Percentiles rank a stretch among this genome's conserved stretches.
phyloP scores from a whole-genome alignment of 2,329 filamentous ascomycete species.

The Leptographium galeiforme region DNA sequence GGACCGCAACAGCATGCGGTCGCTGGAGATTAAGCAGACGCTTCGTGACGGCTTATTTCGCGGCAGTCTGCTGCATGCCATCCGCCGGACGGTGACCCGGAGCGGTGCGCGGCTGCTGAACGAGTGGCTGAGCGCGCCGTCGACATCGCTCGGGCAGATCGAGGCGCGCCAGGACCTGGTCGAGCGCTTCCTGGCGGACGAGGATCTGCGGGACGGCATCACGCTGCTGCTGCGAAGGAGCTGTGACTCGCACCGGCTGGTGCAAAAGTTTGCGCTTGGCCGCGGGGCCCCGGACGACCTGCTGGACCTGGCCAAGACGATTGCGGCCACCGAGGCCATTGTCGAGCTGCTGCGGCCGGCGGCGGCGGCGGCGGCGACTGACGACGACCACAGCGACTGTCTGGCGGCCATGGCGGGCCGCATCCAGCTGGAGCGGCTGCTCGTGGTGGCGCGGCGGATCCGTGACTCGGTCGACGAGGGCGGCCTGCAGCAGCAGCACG shows the following conservation, averaged over 20 bases:
- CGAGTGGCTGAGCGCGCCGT: constrained; percentile 74
- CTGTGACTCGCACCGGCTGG: constrained; percentile 75
- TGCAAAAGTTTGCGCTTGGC: constrained; percentile 89
- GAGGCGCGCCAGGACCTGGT: constrained; percentile 72
- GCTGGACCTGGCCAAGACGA: constrained; percentile 68
- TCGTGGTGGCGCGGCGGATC: constrained; percentile 58
- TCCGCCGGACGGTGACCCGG: constrained; percentile 80
- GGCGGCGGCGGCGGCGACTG: constrained; percentile 5
- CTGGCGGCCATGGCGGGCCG: constrained; percentile 35
- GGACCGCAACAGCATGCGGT: constrained; percentile 80
- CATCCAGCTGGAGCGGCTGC: constrained; percentile 54
- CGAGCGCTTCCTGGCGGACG: constrained; percentile 53
- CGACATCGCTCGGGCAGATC: constrained; percentile 72
- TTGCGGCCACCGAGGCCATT: constrained; percentile 59
- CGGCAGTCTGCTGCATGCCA: constrained; percentile 80
- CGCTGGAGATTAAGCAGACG: constrained; percentile 79
- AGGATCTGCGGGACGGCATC: constrained; percentile 56
- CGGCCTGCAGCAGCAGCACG: constrained; percentile 68
- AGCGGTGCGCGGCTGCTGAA: constrained; percentile 75
- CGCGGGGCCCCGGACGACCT: constrained; percentile 88
- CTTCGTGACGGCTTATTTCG: constrained; percentile 65
- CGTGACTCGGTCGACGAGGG: constrained; percentile 80
- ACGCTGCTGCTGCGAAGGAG: constrained; percentile 56
- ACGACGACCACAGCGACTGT: constrained; percentile 15
- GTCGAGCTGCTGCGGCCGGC: constrained; percentile 27